Evolutionary conservation across 805 yeast genomes (phyloP).

Genomic region (Pichia pseudocactophila): DNA sequence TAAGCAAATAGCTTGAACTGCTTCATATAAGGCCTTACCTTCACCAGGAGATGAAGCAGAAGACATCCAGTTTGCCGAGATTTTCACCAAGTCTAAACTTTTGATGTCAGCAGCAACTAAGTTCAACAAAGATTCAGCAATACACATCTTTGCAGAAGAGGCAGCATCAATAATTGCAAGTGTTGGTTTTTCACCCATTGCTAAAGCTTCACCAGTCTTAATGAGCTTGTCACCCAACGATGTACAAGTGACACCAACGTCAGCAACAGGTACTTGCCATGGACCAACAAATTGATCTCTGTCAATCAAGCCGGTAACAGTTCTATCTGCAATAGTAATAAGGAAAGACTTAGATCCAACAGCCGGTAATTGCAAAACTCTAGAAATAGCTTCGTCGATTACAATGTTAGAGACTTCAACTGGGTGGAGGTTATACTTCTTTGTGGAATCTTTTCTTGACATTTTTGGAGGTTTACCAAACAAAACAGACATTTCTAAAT

Average conservation of each 20-base stretch:
- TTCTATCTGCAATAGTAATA: conserved; percentile 96
- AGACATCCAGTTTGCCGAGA: conserved; percentile 99
- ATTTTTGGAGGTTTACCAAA: conserved; percentile 97
- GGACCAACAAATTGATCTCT: conserved; percentile 99
- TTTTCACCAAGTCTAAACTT: conserved; percentile 61
- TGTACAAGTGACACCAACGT: conserved; percentile 92
- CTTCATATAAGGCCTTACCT: conserved; percentile 90
- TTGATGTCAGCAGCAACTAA: conserved; percentile 83
- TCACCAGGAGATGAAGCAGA: conserved; percentile 94
- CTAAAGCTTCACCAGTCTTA: conserved; percentile 90
- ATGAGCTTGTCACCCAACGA: conserved; percentile 69
- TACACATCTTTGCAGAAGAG: conserved; percentile 91
- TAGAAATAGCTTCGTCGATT: conserved; percentile 57
- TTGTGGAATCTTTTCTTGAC: conserved; percentile 66
- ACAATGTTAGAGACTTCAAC: conserved; percentile 27
- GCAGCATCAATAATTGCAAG: conserved; percentile 80
- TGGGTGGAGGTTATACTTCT: conserved; percentile 42
- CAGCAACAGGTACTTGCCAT: conserved; percentile 99
- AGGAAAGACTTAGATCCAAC: conserved; percentile 93
- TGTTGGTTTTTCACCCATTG: conserved; percentile 95
- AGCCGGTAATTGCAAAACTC: conserved; percentile 83
- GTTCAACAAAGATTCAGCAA: conserved; percentile 89
- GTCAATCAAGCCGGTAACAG: conserved; percentile 94
- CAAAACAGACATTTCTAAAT: conserved; percentile 86
- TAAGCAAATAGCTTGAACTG: conserved; percentile 91